Evolutionary conservation across 1,284 basidiomycete species (phyloP).

Genomic region (Stygiomarasmius scandens): DNA sequence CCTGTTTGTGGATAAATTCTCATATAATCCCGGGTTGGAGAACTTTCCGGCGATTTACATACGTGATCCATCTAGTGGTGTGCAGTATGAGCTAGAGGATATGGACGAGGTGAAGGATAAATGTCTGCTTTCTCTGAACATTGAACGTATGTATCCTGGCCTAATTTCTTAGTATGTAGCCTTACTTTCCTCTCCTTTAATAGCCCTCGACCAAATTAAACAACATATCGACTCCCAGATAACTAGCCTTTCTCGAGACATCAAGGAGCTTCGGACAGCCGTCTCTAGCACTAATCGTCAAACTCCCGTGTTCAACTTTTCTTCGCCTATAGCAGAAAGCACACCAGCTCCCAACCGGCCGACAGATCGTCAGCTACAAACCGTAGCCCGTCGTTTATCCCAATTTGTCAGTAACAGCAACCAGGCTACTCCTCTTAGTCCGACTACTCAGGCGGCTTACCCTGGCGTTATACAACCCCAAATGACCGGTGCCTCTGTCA

Average conservation of each 20-base stretch:
- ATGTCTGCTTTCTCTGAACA: conserved; percentile 88
- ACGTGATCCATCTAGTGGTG: conserved; percentile 86
- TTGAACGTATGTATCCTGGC: conserved; percentile 81
- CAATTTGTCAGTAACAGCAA: conserved; percentile 54
- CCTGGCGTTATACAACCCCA: conserved; percentile 69
- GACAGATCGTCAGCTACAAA: conserved; percentile 71
- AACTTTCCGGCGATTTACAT: conserved; percentile 97
- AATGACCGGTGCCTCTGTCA: conserved; percentile 69
- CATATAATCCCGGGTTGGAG: conserved; percentile 90
- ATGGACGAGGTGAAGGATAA: conserved; percentile 91
- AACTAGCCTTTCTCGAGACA: conserved; percentile 82
- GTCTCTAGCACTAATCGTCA: conserved; percentile 53
- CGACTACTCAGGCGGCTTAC: conserved; percentile 26
- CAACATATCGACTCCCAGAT: conserved; percentile 96
- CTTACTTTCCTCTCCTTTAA: conserved; percentile 13
- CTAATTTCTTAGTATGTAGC: conserved; percentile 2
- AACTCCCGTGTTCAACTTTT: conserved; percentile 45
- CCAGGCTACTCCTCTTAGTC: conserved; percentile 29
- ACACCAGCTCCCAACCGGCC: conserved; percentile 65
- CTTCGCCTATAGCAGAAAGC: conserved; percentile 61
- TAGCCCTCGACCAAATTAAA: conserved; percentile 97
- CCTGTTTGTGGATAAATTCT: conserved; percentile 94
- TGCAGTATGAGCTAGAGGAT: conserved; percentile 96
- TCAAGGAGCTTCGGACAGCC: conserved; percentile 84
- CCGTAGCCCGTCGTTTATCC: conserved; percentile 70